Percentiles rank a stretch among this genome's conserved stretches.
These are phyloP conservation scores for Simplicillium aogashimaense DNA, from an alignment of 2,329 filamentous ascomycete genomes.

Conservation along the genomic window DNA sequence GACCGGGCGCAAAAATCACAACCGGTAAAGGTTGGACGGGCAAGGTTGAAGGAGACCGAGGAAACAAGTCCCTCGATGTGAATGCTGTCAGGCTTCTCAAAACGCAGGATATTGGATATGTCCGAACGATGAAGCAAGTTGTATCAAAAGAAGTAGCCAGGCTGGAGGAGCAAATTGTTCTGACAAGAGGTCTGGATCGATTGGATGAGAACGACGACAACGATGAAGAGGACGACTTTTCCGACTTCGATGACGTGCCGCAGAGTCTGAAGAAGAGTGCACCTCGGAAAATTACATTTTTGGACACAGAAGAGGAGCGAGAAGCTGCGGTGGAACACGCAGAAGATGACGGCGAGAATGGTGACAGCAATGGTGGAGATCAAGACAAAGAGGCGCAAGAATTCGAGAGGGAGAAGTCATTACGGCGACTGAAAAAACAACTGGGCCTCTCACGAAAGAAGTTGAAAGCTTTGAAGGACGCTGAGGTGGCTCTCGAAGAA, in stretches of 20 bases:
- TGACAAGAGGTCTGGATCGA: slow-evolving; percentile 27
- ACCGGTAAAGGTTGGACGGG: slow-evolving; percentile 43
- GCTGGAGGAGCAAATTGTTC: slow-evolving; percentile 43
- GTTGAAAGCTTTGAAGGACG: slow-evolving; percentile 41
- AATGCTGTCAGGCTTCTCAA: slow-evolving; percentile 55
- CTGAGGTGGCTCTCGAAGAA: slow-evolving; percentile 46
- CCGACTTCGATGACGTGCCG: slow-evolving; percentile 19
- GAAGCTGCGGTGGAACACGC: slow-evolving; percentile 17
- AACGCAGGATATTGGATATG: slow-evolving; percentile 58
- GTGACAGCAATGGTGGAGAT: background rate
- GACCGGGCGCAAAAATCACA: slow-evolving; percentile 39
- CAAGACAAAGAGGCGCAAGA: slow-evolving; percentile 18
- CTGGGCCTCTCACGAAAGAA: slow-evolving; percentile 42
- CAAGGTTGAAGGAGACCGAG: slow-evolving; percentile 46
- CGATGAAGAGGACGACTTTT: slow-evolving; percentile 19
- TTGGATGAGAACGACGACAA: slow-evolving; percentile 23
- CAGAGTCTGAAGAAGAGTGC: slow-evolving; percentile 17
- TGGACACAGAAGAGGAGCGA: slow-evolving; percentile 28
- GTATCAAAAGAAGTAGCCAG: slow-evolving; percentile 45
- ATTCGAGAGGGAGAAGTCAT: slow-evolving; percentile 28
- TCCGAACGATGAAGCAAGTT: slow-evolving; percentile 52
- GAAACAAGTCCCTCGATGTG: slow-evolving; percentile 42
- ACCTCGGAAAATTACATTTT: slow-evolving; percentile 43
- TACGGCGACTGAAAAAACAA: slow-evolving; percentile 36
- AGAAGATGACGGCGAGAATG: slow-evolving; percentile 1